Evolutionary conservation across 306 rosid species (phyloP).

Genomic region (Ormosia semicastrata): DNA sequence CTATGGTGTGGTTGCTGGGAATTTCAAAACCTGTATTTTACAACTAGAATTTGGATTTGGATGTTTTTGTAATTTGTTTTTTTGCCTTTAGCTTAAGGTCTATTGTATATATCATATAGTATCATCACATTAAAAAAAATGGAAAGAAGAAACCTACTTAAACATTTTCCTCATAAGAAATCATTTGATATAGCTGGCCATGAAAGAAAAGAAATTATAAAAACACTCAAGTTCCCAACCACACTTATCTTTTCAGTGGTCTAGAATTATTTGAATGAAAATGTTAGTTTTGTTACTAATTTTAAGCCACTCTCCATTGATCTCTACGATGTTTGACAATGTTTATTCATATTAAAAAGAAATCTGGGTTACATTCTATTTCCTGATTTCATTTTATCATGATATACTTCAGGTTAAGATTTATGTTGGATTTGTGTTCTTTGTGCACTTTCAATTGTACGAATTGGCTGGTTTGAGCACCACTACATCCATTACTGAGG

Average conservation of each 20-base stretch:
- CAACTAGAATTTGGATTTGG: too few relatives aligned
- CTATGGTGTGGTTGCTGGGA: too few relatives aligned
- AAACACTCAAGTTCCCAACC: too few relatives aligned
- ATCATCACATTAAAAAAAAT: too few relatives aligned
- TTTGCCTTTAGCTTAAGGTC: too few relatives aligned
- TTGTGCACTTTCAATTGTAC: slow-evolving; percentile 32
- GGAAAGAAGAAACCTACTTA: too few relatives aligned
- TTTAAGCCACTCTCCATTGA: slow-evolving; percentile 6
- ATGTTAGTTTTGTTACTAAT: slow-evolving; percentile 44
- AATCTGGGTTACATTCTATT: background rate
- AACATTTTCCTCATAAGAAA: too few relatives aligned
- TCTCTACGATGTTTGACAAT: background rate
- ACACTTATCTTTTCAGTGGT: slow-evolving; percentile 52
- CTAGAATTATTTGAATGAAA: slow-evolving; percentile 86
- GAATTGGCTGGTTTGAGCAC: slow-evolving; percentile 98
- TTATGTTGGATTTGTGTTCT: background rate
- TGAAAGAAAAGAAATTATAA: too few relatives aligned
- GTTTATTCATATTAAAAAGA: slow-evolving; percentile 13
- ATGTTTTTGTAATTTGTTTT: too few relatives aligned
- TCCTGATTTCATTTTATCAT: slow-evolving; percentile 33
- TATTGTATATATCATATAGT: too few relatives aligned
- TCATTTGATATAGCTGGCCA: too few relatives aligned
- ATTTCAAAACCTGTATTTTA: too few relatives aligned
- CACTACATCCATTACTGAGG: slow-evolving; percentile 85
- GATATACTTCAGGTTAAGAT: slow-evolving; percentile 60